Evolutionary conservation across 179 eudicot genomes (phyloP), one percentile per base, ranked within the genome.

Genomic region (Beta macrorhiza): DNA sequence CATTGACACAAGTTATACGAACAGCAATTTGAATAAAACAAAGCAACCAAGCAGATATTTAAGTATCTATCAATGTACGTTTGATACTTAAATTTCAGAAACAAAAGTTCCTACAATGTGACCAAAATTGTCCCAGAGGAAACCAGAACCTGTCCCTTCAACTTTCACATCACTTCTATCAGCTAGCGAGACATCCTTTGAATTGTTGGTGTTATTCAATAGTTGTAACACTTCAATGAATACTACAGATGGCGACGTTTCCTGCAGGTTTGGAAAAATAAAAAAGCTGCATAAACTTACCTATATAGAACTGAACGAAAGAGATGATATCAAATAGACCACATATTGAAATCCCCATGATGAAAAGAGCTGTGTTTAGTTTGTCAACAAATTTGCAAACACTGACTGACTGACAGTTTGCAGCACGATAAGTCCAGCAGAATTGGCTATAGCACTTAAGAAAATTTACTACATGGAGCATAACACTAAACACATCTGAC

Each of bases 91-190:
- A 73, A 49, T 3, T 25, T 4, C n/a, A 64, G 67, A 72, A 70
- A 77, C 57, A 37, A 78, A 7, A 78, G 74, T 63, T 82, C 97
- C 57, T 92, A 95, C 98, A 85, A 95, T 91, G 85, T 95, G 97
- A 78, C 98, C 98, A 83, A 86, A 91, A 78, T 93, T 90, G 85
- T 95, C 98, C 98, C 98, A 95, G 68, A 95, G 89, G 84, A 95
- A 95, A 84, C 98, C 98, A 22, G 98, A 93, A 84, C 98, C 98
- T 56, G 98, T 95, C 84, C 98, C 98, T 82, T 93, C 97, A 53
- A 93, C 89, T 83, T 85, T 89, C 58, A 86, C 91, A 81, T 87
- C 78, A 80, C 86, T 90, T 58, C 77, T 85, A 22, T 90, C 98
- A 47, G 81, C 72, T 61, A 86, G 58, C 72, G 52, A 62, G 67